Conservation (phyloP, 2,329 filamentous ascomycete genomes). For the Simplicillium aogashimaense region DNA sequence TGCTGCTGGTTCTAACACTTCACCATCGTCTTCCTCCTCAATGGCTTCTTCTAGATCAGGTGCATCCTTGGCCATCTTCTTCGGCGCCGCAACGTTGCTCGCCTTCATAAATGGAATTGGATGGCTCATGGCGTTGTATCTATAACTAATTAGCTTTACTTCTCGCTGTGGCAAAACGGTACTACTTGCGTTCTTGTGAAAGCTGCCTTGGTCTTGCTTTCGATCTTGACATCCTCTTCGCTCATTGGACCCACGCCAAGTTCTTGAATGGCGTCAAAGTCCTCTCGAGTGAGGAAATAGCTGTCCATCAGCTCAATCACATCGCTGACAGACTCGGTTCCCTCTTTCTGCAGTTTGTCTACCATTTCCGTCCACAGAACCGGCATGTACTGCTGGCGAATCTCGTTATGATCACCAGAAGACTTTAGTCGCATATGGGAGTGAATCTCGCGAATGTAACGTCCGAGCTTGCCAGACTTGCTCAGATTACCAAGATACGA, state of each 20-base stretch:
- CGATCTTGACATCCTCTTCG: slow-evolving; percentile 65
- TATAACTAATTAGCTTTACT: slow-evolving; percentile 21
- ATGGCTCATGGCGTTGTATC: slow-evolving; percentile 79
- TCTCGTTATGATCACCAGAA: slow-evolving; percentile 84
- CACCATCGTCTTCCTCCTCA: slow-evolving; percentile 78
- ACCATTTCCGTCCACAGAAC: slow-evolving; percentile 76
- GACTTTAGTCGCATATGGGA: slow-evolving; percentile 90
- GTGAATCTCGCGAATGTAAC: slow-evolving; percentile 87
- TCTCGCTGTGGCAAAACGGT: background rate
- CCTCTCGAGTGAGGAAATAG: slow-evolving; percentile 89
- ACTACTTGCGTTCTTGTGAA: slow-evolving; percentile 76
- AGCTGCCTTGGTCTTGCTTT: slow-evolving; percentile 74
- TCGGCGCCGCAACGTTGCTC: slow-evolving; percentile 62
- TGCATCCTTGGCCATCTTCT: slow-evolving; percentile 61
- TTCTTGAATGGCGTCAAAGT: slow-evolving; percentile 88
- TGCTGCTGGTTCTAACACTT: slow-evolving; percentile 38
- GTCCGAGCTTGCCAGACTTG: slow-evolving; percentile 66
- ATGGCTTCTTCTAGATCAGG: slow-evolving; percentile 95
- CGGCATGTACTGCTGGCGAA: slow-evolving; percentile 90
- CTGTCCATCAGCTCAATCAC: slow-evolving; percentile 95
- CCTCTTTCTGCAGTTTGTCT: slow-evolving; percentile 63
- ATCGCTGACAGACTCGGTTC: slow-evolving; percentile 70
- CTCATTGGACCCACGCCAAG: slow-evolving; percentile 80
- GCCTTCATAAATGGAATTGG: slow-evolving; percentile 96
- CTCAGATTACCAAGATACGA: slow-evolving; percentile 94